Evolutionary conservation across 768 basidiomycete genomes (phyloP), one percentile per base, ranked within the genome.

Genomic region (Pleurotus citrinopileatus): DNA sequence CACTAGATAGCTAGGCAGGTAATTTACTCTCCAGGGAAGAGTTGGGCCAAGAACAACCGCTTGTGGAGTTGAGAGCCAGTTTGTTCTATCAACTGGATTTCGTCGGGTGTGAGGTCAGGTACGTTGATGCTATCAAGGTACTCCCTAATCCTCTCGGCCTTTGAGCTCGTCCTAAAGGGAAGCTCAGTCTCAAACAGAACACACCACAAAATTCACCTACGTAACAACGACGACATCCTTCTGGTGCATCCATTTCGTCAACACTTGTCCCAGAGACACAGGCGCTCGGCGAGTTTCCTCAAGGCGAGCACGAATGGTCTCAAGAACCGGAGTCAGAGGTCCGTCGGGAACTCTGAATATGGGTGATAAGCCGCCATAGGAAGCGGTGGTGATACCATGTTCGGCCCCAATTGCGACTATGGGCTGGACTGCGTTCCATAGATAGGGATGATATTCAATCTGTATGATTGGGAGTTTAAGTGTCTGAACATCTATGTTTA

Each of bases 361-460:
- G 6, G 74, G 66, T 42, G 80, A 69, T 55, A 84, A 76, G 27
- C 85, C 82, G 42, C 83, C 80, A 62, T 87, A 91, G 0, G 83
- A 85, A 54, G 83, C 84, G 28, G 80, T 74, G 52, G 83, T 80
- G 59, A 90, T 86, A 13, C 80, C 80, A 53, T 84, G 73, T 59
- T 83, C 71, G 25, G 73, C 67, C 57, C 78, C 71, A 53, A 78
- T 79, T 28, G 78, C 74, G 52, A 87, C 70, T 32, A 86, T 72
- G 3, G 77, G 77, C 57, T 81, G 76, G 36, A 78, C 78, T 17
- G 79, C 73, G 28, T 80, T 76, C 72, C 82, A 85, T 51, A 87
- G 80, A 63, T 88, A 90, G 9, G 89, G 87, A 63, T 89, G 84
- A 27, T 89, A 70, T 55, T 78, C 76, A 45, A 90, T 84, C 83